phyloP scores from a whole-genome alignment of 1,284 basidiomycete species.

The Cutaneotrichosporon spelunceum region DNA sequence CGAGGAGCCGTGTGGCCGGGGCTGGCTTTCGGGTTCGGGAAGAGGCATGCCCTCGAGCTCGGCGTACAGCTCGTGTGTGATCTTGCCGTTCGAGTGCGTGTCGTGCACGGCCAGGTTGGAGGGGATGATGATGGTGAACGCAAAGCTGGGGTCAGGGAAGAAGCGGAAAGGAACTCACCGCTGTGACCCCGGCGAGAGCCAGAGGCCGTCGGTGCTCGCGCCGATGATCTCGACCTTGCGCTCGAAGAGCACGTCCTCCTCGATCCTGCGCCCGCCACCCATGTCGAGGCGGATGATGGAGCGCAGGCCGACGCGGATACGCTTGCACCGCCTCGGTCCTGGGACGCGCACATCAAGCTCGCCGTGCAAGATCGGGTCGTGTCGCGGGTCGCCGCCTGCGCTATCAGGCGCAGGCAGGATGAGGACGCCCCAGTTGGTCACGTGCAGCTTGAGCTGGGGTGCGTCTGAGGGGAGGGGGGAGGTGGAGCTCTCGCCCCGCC shows the following conservation, averaged over 20 bases:
- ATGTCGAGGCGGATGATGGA: constrained; percentile 21
- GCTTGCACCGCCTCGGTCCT: constrained; percentile 8
- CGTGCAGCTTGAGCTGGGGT: constrained; percentile 6
- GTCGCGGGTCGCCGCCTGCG: constrained; percentile 9
- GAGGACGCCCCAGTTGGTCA: constrained; percentile 19
- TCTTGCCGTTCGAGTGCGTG: constrained; percentile 32
- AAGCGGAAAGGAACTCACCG: constrained; percentile 17
- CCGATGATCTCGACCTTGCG: constrained; percentile 26
- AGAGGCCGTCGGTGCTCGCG: constrained; percentile 27
- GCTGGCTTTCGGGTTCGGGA: constrained; percentile 1
- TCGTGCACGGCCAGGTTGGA: constrained; percentile 33
- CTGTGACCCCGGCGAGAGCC: constrained; percentile 27
- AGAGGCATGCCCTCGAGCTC: constrained; percentile 33
- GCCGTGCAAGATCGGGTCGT: constrained; percentile 20
- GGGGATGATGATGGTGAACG: constrained; percentile 29
- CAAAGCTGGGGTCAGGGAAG: constrained; percentile 9
- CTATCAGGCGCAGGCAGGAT: constrained; percentile 9
- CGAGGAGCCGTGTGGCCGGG: neutral
- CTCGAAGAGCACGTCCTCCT: constrained; percentile 25
- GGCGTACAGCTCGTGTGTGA: constrained; percentile 30
- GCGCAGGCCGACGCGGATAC: constrained; percentile 22
- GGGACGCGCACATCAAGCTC: constrained; percentile 19
- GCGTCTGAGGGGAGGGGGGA: neutral
- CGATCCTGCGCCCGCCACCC: constrained; percentile 13
- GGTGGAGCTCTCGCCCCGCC: neutral